phyloP scores from a whole-genome alignment of 768 basidiomycete genomes.

The Sporobolomyces pararoseus region DNA sequence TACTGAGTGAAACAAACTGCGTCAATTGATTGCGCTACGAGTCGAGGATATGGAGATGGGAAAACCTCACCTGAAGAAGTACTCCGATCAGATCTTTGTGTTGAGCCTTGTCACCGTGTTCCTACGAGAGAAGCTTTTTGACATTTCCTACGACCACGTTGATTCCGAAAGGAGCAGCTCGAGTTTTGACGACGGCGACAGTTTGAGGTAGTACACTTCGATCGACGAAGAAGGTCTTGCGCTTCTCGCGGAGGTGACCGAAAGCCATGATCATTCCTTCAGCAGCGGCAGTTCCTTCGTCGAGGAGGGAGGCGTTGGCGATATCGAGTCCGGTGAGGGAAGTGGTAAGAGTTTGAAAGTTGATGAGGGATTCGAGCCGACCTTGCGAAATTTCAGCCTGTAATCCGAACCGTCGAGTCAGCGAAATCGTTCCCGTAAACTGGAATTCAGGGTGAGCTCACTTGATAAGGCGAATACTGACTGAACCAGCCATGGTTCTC shows the following conservation, averaged over 20 bases:
- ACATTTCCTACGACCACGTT: slow-evolving; percentile 60
- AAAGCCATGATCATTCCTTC: slow-evolving; percentile 84
- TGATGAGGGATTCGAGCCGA: slow-evolving; percentile 93
- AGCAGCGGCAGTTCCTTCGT: slow-evolving; percentile 57
- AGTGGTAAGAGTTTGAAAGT: slow-evolving; percentile 94
- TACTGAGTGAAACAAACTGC: slow-evolving; percentile 64
- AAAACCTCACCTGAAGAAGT: slow-evolving; percentile 54
- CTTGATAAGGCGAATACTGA: slow-evolving; percentile 44
- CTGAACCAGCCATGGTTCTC: slow-evolving; percentile 99
- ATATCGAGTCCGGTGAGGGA: slow-evolving; percentile 92
- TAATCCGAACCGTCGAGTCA: no score
- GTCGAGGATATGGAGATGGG: no score
- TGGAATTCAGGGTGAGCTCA: not conserved
- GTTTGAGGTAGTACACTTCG: slow-evolving; percentile 80
- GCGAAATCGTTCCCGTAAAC: no score
- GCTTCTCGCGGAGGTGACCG: slow-evolving; percentile 61
- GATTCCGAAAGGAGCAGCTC: slow-evolving; percentile 91
- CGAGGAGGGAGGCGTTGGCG: slow-evolving; percentile 89
- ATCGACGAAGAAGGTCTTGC: slow-evolving; percentile 80
- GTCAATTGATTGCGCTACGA: no score
- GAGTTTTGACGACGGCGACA: slow-evolving; percentile 77
- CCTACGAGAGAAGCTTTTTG: slow-evolving; percentile 47
- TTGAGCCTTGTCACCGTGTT: slow-evolving; percentile 46
- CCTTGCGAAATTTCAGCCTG: slow-evolving; percentile 97
- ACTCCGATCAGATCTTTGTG: slow-evolving; percentile 70